A percentile compares a stretch with the other conserved stretches of the same genome.
These are phyloP conservation scores for Hymenoscyphus scutula DNA, from an alignment of 2,329 filamentous ascomycete species.

Conservation along the genomic window DNA sequence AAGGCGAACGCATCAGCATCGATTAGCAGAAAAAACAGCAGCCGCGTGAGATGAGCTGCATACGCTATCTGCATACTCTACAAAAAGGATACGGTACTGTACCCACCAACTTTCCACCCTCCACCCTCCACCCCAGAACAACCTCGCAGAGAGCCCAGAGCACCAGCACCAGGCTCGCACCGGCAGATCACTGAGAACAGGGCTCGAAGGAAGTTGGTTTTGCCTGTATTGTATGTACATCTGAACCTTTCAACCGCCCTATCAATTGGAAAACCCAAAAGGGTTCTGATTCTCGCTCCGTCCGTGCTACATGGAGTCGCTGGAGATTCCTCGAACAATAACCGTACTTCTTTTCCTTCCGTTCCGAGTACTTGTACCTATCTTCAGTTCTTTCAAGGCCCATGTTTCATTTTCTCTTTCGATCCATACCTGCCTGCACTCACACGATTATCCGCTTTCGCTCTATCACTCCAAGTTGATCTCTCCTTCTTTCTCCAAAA, in stretches of 20 bases:
- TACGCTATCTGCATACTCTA: neutral
- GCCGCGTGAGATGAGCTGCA: conserved; percentile 13
- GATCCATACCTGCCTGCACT: neutral
- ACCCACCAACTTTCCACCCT: neutral
- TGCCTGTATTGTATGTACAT: neutral
- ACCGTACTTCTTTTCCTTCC: no score
- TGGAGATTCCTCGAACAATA: no score
- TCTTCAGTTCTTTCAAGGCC: neutral
- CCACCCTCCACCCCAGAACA: no score
- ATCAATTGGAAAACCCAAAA: neutral
- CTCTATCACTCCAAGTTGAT: neutral
- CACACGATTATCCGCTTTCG: neutral
- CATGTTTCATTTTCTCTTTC: neutral
- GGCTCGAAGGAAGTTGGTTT: conserved; percentile 10
- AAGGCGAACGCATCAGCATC: neutral
- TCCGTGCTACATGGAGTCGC: no score
- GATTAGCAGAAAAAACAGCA: conserved; percentile 1
- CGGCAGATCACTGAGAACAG: conserved; percentile 25
- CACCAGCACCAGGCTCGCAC: conserved; percentile 17
- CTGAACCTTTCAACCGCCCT: neutral
- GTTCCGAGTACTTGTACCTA: no score
- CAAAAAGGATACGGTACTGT: neutral
- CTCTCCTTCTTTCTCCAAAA: neutral
- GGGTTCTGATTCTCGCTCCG: neutral
- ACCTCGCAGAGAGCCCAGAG: conserved; percentile 6